phyloP scores from a whole-genome alignment of 108 stramenopile genomes.

The Nitzschia sp. region DNA sequence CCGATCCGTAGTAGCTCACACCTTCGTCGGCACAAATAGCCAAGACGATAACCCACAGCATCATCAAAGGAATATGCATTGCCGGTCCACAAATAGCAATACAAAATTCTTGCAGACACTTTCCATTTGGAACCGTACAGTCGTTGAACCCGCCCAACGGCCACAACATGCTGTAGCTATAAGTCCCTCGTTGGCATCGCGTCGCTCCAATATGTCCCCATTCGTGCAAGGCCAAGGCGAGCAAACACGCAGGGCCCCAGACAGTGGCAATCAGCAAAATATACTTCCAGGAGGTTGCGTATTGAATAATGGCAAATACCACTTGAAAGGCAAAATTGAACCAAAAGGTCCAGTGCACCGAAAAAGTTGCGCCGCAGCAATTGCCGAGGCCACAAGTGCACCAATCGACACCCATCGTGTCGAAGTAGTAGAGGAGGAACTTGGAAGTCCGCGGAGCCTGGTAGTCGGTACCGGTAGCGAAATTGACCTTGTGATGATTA shows the following conservation, averaged over 20 bases:
- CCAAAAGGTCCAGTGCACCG: conserved; percentile 28
- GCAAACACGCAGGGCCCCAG: conserved; percentile 19
- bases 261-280: conserved; percentile 9
- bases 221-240: conserved; percentile 14
- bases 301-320: conserved; percentile 14
- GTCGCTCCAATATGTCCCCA: conserved; percentile 15
- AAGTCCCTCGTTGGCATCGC: conserved; percentile 6
- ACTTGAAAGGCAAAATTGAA: conserved; percentile 22
- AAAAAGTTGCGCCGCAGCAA: conserved; percentile 3
- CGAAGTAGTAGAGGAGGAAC: too few relatives aligned
- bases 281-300: conserved; percentile 19
- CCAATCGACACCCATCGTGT: conserved; percentile 6
- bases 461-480: too few relatives aligned
- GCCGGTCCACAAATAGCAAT: conserved; percentile 15
- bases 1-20: background rate
- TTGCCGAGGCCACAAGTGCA: conserved; percentile 12
- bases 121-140: conserved; percentile 9
- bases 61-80: conserved; percentile 17
- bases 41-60: conserved; percentile 19
- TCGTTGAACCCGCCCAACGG: conserved; percentile 28
- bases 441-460: too few relatives aligned
- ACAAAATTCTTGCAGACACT: conserved; percentile 15
- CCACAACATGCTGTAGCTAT: conserved; percentile 9
- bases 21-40: conserved; percentile 3
- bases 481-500: too few relatives aligned